These are phyloP conservation scores for Fusarium dlaminii DNA, from an alignment of 2,329 filamentous ascomycete genomes.

Conservation along the genomic window DNA sequence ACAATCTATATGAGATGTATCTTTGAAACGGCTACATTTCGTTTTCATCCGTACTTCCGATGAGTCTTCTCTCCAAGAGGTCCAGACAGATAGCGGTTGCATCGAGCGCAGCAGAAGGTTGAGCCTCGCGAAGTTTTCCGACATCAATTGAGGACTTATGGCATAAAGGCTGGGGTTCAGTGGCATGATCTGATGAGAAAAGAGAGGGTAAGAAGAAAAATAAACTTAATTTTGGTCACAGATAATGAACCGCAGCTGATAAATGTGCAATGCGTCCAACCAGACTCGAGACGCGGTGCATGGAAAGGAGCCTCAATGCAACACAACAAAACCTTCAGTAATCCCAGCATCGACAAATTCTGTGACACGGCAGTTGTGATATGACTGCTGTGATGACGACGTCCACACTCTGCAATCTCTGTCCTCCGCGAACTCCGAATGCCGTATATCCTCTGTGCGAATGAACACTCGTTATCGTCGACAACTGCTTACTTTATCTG, in stretches of 20 bases:
- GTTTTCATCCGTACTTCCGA: neutral
- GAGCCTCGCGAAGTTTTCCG: neutral
- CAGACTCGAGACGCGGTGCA: neutral
- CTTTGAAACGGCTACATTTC: fast-evolving
- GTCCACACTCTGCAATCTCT: neutral
- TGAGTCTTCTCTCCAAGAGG: fast-evolving
- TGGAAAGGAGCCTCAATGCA: neutral
- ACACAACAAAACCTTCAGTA: neutral
- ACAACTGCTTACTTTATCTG: neutral
- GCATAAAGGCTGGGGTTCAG: neutral
- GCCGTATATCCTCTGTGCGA: neutral
- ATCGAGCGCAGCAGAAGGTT: fast-evolving
- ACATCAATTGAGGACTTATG: neutral
- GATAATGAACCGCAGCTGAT: neutral
- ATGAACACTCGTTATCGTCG: neutral
- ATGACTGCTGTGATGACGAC: neutral
- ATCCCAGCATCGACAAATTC: neutral
- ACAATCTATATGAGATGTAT: too few species aligned
- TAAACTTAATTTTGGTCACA: neutral
- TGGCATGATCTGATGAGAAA: neutral
- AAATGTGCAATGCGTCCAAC: neutral
- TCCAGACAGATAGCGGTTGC: neutral
- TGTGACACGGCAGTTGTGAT: neutral
- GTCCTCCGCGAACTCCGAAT: neutral
- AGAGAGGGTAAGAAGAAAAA: neutral